Evolutionary conservation across 768 basidiomycete genomes (phyloP).

Genomic region (Suillus alpinus): DNA sequence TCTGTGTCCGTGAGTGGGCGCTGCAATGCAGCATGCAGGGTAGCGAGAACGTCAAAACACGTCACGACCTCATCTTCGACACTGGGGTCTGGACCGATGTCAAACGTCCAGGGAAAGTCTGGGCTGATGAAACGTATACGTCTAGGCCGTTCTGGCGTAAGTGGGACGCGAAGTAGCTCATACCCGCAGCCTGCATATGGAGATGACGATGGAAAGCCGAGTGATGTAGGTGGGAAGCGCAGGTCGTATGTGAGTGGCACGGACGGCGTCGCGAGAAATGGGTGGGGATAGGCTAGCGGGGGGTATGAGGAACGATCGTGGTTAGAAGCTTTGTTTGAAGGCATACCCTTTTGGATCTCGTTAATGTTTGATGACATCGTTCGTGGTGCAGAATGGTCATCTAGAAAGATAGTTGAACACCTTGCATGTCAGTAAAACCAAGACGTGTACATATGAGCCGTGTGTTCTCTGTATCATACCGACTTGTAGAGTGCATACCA

Average conservation of each 20-base stretch:
- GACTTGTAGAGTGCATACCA: background rate
- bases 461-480: too few relatives aligned
- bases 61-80: background rate
- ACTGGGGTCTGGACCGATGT: background rate
- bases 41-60: slow-evolving; percentile 4
- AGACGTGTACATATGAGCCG: background rate
- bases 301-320: background rate
- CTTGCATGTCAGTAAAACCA: background rate
- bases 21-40: slow-evolving; percentile 1
- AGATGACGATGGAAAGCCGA: background rate
- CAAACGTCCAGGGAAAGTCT: slow-evolving; percentile 10
- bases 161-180: background rate
- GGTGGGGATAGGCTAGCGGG: background rate
- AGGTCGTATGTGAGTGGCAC: background rate
- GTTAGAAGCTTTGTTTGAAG: background rate
- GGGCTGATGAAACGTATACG: slow-evolving; percentile 5
- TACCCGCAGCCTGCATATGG: background rate
- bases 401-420: background rate
- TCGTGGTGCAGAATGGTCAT: background rate
- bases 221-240: background rate
- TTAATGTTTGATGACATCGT: background rate
- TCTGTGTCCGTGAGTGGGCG: too few relatives aligned
- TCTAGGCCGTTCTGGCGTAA: background rate
- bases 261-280: background rate
- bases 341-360: background rate